Evolutionary conservation across 352 stramenopile species (phyloP), one percentile per base, ranked within the genome.

Genomic region (Halophytophthora batemanensis): DNA sequence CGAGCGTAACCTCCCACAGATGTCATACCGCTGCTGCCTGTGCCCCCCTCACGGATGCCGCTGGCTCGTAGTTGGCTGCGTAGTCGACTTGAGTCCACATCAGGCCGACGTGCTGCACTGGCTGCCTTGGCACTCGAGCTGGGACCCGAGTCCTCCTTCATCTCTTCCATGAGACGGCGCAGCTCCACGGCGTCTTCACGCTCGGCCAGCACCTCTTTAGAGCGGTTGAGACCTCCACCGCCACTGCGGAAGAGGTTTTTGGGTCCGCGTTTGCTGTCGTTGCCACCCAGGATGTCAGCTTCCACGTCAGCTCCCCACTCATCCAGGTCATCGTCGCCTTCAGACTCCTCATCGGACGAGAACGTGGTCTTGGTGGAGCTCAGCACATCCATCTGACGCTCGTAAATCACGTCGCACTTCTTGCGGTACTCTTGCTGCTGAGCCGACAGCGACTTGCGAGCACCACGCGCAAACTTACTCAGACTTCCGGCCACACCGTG

Each of bases 401-500:
- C 72, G 57, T 93, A 93, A 42, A 90, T 88, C 49, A 83, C 75
- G 51, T 93, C 80, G 54, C 82, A 93, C 54, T 90, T 87, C 49
- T 86, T 86, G 14, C 77, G 80, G 45, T 93, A 93, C 49, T 90
- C 82, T 68, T 93, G 80, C 53, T 91, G 80, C 45, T 93, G 82
- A 8, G 78, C 80, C 15, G 77, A 90, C 35, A 91, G 63, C 15
- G 80, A 89, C 58, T 93, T 93, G 19, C 80, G 76, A 6, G 72
- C 82, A 21, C 78, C 80, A 67, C 82, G 78, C 38, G 79, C 81
- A 45, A 91, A 93, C 56, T 93, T 93, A 25, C 72, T 86, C 60
- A 93, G 66, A 40, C 66, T 78, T 46, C 82, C 82, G 34, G 69
- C 82, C 40, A 84, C 69, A 64, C 82, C 82, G 47, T 83, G 74